Conservation (phyloP, 2,329 filamentous ascomycete species). For the Pseudogymnoascus sp. region DNA sequence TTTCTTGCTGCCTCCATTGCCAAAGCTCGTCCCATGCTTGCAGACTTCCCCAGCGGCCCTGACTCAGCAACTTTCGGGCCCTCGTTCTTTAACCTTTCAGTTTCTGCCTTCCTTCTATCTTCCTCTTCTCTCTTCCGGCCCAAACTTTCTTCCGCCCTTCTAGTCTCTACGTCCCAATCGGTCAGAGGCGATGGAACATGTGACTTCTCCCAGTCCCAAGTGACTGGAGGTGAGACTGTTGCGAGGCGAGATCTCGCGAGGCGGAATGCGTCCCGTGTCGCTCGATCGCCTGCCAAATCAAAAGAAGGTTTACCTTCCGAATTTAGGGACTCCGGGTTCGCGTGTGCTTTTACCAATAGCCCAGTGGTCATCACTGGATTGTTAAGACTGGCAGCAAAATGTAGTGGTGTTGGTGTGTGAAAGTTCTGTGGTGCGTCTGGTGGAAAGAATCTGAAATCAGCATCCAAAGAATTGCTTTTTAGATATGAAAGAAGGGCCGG, state of each 20-base stretch:
- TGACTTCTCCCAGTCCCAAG: conserved; percentile 73
- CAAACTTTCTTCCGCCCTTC: conserved; percentile 62
- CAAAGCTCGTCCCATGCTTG: conserved; percentile 44
- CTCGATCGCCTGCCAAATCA: conserved; percentile 76
- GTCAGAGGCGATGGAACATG: conserved; percentile 66
- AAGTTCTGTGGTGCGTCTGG: conserved; percentile 59
- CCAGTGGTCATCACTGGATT: conserved; percentile 70
- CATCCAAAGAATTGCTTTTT: conserved; percentile 62
- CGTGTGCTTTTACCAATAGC: conserved; percentile 65
- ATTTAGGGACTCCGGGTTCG: conserved; percentile 66
- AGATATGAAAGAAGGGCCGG: conserved; percentile 83
- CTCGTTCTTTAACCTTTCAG: conserved; percentile 63
- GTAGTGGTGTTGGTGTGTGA: conserved; percentile 73
- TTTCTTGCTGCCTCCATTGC: conserved; percentile 56
- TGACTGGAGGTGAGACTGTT: conserved; percentile 40
- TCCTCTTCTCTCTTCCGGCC: conserved; percentile 63
- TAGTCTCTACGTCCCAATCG: conserved; percentile 62
- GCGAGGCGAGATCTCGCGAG: conserved; percentile 78
- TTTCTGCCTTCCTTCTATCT: conserved; percentile 65
- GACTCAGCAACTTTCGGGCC: conserved; percentile 49
- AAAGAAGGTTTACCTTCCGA: conserved; percentile 78
- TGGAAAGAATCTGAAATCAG: conserved; percentile 72
- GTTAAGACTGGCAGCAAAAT: conserved; percentile 78
- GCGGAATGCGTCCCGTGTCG: conserved; percentile 85
- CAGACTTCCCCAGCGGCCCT: conserved; percentile 29